Conservation (phyloP, 129 eudicot genomes). For the Smallanthus sonchifolius region DNA sequence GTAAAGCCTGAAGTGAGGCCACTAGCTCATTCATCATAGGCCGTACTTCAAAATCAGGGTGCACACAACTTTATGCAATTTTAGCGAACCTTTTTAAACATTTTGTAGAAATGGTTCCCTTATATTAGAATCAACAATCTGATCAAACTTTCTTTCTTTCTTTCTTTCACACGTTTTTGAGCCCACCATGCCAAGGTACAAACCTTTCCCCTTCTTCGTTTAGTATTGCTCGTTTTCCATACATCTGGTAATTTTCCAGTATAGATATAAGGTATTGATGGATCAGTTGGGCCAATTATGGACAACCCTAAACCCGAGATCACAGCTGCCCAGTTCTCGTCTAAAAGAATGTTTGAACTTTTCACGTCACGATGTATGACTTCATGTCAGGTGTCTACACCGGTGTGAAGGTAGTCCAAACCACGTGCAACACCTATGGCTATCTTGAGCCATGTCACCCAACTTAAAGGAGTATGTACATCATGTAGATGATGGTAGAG, state of each 20-base stretch:
- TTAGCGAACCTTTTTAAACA: neutral
- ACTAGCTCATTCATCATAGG: neutral
- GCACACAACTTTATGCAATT: neutral
- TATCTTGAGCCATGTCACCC: neutral
- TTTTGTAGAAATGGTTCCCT: neutral
- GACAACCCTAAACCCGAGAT: neutral
- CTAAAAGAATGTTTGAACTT: neutral
- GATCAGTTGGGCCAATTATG: neutral
- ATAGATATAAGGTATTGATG: neutral
- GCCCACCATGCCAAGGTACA: neutral
- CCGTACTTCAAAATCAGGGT: neutral
- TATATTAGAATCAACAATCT: neutral
- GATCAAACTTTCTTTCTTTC: neutral
- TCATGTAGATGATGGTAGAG: neutral
- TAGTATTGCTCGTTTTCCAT: neutral
- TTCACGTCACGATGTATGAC: neutral
- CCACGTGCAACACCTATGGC: neutral
- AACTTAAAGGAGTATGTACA: neutral
- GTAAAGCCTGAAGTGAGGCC: neutral
- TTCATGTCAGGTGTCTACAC: neutral
- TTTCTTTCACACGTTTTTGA: neutral
- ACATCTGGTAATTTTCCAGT: neutral
- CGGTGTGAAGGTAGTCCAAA: neutral
- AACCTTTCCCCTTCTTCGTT: neutral
- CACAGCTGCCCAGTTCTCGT: neutral